Evolutionary conservation across 352 stramenopile genomes (phyloP).

Genomic region (Phytophthora litchii): DNA sequence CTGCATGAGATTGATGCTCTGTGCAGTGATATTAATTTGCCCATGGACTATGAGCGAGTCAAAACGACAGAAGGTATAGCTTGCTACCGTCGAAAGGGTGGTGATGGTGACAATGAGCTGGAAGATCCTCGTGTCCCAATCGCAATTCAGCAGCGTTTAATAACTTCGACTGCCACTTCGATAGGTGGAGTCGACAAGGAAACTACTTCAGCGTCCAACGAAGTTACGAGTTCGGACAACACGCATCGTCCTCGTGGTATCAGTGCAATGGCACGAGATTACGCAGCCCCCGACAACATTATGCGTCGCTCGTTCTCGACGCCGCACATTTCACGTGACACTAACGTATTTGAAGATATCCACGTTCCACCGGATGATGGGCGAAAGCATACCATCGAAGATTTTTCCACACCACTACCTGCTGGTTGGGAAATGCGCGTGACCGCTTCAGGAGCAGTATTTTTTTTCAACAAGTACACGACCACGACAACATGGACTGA

Average conservation of each 20-base stretch:
- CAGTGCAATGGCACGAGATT: constrained; percentile 30
- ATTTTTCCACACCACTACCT: constrained; percentile 77
- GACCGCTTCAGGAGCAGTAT: constrained; percentile 66
- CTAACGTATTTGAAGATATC: constrained; percentile 31
- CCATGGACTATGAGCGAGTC: constrained; percentile 43
- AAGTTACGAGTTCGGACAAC: constrained; percentile 10
- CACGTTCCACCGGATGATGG: constrained; percentile 64
- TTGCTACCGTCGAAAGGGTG: constrained; percentile 53
- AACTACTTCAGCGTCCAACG: background rate
- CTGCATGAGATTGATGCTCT: constrained; percentile 59
- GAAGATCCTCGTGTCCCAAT: constrained; percentile 64
- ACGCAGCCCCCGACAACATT: constrained; percentile 31
- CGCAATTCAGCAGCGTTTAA: constrained; percentile 24
- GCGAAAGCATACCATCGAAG: constrained; percentile 63
- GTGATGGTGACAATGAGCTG: constrained; percentile 37
- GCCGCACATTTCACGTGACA: constrained; percentile 39
- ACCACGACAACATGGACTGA: constrained; percentile 81
- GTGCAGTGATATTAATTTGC: constrained; percentile 53
- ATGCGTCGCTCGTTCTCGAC: constrained; percentile 51
- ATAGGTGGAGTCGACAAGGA: constrained; percentile 2
- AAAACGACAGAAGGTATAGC: constrained; percentile 57
- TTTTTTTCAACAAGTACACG: constrained; percentile 81
- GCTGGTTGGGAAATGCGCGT: constrained; percentile 86
- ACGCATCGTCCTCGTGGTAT: constrained; percentile 32
- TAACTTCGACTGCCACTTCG: background rate